Base-by-base conservation (phyloP, 805 yeast genomes). In the Wickerhamiella brachini region DNA sequence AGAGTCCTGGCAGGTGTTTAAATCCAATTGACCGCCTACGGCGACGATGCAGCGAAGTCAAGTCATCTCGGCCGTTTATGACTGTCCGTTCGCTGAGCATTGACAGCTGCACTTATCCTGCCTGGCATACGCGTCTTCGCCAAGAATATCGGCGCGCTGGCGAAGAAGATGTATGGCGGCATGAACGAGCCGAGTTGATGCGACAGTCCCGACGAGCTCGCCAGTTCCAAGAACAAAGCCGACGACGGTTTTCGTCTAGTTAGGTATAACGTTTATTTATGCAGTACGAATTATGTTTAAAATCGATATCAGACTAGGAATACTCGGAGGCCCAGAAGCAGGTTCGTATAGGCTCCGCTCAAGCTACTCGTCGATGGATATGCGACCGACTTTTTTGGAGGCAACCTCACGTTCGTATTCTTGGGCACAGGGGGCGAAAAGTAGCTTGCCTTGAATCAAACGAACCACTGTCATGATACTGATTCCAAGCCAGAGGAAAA, bases 401-500 rank as follows among this genome's bases (percentile, higher is more conserved):
- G 41, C 41, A 37, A 37, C 41, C 13, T 37, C 41, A 2, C 13
- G 17, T 9, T 37, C 41, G 41, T 37, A 37, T 17, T 17, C 15
- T 20, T 37, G 41, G 6, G 20, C 41, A 15, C 46, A 44, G n/a
- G 46, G 46, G 18, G 46, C 31, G 26, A 15, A 44, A 7, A 44
- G 31, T 1, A 44, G 38, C 37, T 17, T n/a, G 20, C 46, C 46
- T 17, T 31, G 69, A 52, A 79, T 2, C 1, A 45, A 18, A 12
- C 41, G 21, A 13, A 10, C 10, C 10, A 31, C 17, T 17, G 48
- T 67, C 0, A 45, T 21, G 17, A 17, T n/a, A 4, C 41, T 37
- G 9, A 37, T 37, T 37, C 41, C 41, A 5, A 45, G 39, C 48
- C 48, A 45, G 1, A 45, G 20, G 2, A 74, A 15, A 10, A 81